Percentiles rank a stretch among this genome's conserved stretches.
These are phyloP conservation scores for Microbotryomycetes sp. DNA, from an alignment of 1,284 basidiomycete genomes.

Conservation along the genomic window DNA sequence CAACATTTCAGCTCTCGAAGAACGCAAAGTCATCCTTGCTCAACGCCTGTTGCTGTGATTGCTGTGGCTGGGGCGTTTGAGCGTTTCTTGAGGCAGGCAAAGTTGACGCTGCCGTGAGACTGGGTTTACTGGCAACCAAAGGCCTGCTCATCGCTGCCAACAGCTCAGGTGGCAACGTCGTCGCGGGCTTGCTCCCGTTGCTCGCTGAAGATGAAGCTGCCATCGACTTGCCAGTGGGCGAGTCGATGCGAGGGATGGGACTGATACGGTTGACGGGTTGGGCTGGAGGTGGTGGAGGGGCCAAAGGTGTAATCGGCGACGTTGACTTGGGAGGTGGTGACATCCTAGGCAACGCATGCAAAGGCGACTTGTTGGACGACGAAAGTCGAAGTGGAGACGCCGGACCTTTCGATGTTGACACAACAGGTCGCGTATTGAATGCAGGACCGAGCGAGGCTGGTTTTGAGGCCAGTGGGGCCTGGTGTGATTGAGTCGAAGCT, in stretches of 20 bases:
- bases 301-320: constrained; percentile 10
- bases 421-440: background rate
- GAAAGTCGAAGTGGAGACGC: background rate
- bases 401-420: too few species aligned
- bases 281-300: constrained; percentile 25
- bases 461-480: background rate
- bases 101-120: too few species aligned
- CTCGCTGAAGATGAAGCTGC: background rate
- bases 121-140: background rate
- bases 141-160: background rate
- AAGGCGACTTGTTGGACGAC: background rate
- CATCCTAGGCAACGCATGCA: background rate
- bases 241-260: background rate
- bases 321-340: background rate
- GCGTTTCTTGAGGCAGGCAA: background rate
- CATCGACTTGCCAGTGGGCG: background rate
- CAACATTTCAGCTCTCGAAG: constrained; percentile 16
- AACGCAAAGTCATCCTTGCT: constrained; percentile 17
- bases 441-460: background rate
- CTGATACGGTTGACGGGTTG: constrained; percentile 16
- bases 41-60: background rate
- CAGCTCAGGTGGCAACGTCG: background rate
- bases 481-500: background rate
- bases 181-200: background rate
- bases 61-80: background rate